A percentile compares a stretch with the other conserved stretches of the same genome.
phyloP scores from a whole-genome alignment of 805 yeast species.

The Ogataea sp. region DNA sequence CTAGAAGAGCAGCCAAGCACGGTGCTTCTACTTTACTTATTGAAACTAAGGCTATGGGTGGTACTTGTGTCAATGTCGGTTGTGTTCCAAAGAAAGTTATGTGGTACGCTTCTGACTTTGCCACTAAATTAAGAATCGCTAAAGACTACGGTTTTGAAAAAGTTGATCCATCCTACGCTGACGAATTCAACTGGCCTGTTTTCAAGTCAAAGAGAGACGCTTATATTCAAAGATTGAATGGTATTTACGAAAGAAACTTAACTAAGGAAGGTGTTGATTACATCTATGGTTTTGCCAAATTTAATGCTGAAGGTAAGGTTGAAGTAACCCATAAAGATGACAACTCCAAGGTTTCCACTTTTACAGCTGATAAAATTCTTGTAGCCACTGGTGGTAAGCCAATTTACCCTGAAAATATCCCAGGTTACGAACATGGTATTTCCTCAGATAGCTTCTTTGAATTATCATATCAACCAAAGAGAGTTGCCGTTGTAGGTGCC shows the following conservation, averaged over 20 bases:
- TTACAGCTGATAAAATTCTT: slow-evolving; percentile 74
- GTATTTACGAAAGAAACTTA: slow-evolving; percentile 85
- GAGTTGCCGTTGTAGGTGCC: slow-evolving; percentile 93
- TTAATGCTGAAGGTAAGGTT: slow-evolving; percentile 61
- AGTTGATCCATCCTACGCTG: slow-evolving; percentile 43
- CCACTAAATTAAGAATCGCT: slow-evolving; percentile 66
- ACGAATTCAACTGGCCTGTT: slow-evolving; percentile 71
- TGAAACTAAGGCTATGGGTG: slow-evolving; percentile 83
- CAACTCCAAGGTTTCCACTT: slow-evolving; percentile 35
- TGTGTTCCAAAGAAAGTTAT: slow-evolving; percentile 98
- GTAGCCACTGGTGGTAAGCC: slow-evolving; percentile 95
- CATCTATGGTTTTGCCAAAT: slow-evolving; percentile 79
- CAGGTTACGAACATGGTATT: slow-evolving; percentile 78
- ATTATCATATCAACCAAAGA: slow-evolving; percentile 75
- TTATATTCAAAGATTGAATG: slow-evolving; percentile 78
- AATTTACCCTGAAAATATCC: slow-evolving; percentile 55
- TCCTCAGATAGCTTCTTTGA: slow-evolving; percentile 89
- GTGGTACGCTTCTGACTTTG: slow-evolving; percentile 97
- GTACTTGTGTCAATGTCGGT: slow-evolving; percentile 98
- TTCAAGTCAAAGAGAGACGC: slow-evolving; percentile 91
- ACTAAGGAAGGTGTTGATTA: slow-evolving; percentile 84
- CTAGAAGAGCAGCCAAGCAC: slow-evolving; percentile 89
- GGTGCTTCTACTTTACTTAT: slow-evolving; percentile 84
- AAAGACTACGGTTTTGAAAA: slow-evolving; percentile 71
- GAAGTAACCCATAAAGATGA: slow-evolving; percentile 70